Percentiles rank a stretch among this genome's conserved stretches.
phyloP scores from a whole-genome alignment of 768 basidiomycete genomes.

The Rhodotorula diobovata region DNA sequence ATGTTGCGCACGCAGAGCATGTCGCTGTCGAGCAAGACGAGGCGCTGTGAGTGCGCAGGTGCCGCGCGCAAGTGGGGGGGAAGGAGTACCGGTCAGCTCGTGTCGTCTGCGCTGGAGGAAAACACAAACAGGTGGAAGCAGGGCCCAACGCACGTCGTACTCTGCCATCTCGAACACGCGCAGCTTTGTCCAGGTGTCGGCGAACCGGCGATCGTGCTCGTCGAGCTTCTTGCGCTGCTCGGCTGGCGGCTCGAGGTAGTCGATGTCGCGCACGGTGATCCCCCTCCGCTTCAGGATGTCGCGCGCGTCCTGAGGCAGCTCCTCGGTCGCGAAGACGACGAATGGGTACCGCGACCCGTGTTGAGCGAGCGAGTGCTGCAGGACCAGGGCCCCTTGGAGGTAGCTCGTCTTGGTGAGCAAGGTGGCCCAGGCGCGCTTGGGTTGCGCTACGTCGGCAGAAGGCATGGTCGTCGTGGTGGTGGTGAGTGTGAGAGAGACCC shows the following conservation, averaged over 20 bases:
- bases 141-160: conserved; percentile 44
- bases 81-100: not conserved
- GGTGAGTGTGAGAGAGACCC: too few relatives aligned
- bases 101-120: too few relatives aligned
- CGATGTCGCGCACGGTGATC: conserved; percentile 60
- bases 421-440: conserved; percentile 57
- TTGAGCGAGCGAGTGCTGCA: conserved; percentile 56
- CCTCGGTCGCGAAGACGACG: conserved; percentile 68
- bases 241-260: conserved; percentile 56
- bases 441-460: too few relatives aligned
- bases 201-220: conserved; percentile 51
- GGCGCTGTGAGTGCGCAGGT: too few relatives aligned
- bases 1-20: conserved; percentile 80
- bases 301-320: conserved; percentile 55
- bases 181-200: conserved; percentile 64
- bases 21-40: conserved; percentile 80
- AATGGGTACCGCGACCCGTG: conserved; percentile 67
- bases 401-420: conserved; percentile 66
- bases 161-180: conserved; percentile 48
- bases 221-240: conserved; percentile 25
- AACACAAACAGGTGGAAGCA: too few relatives aligned
- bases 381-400: conserved; percentile 60
- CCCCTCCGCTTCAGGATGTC: conserved; percentile 55
- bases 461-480: too few relatives aligned
- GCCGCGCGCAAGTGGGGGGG: too few relatives aligned